phyloP scores from a whole-genome alignment of 345 rosid species.

The Eucalyptus regnans region DNA sequence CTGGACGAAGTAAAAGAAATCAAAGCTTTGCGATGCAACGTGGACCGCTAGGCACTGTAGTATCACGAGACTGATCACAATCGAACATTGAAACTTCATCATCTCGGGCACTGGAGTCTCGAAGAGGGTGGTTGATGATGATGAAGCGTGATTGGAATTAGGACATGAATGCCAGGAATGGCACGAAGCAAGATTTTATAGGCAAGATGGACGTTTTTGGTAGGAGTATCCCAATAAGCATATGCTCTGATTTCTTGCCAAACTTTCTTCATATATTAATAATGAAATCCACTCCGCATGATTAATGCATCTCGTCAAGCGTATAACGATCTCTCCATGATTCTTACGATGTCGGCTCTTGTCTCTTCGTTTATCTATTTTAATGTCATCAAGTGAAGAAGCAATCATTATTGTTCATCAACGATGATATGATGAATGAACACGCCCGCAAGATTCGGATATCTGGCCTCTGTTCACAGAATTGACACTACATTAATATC shows the following conservation, averaged over 20 bases:
- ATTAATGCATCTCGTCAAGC: not conserved
- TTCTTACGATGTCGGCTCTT: not conserved
- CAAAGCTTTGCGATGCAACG: conserved; percentile 52
- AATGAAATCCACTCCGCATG: not conserved
- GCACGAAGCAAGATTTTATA: not conserved
- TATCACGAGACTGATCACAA: conserved; percentile 12
- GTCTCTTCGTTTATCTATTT: not conserved
- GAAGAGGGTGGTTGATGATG: not conserved
- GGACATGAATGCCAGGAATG: not conserved
- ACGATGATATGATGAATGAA: not conserved
- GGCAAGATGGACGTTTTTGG: not conserved
- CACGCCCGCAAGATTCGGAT: not conserved
- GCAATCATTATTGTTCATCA: not conserved
- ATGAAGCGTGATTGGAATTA: not conserved
- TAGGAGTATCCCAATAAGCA: not conserved
- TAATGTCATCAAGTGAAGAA: not conserved
- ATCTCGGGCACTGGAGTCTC: not conserved
- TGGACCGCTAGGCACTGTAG: conserved; percentile 16
- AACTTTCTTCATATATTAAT: not conserved
- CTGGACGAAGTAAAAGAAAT: conserved; percentile 96
- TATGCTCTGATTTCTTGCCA: not conserved
- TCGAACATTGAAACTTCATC: conserved; percentile 12
- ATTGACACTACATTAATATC: not conserved
- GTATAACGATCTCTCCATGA: not conserved
- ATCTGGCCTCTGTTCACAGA: not conserved